phyloP scores from a whole-genome alignment of 352 stramenopile species.

The Phytophthora ohioensis region DNA sequence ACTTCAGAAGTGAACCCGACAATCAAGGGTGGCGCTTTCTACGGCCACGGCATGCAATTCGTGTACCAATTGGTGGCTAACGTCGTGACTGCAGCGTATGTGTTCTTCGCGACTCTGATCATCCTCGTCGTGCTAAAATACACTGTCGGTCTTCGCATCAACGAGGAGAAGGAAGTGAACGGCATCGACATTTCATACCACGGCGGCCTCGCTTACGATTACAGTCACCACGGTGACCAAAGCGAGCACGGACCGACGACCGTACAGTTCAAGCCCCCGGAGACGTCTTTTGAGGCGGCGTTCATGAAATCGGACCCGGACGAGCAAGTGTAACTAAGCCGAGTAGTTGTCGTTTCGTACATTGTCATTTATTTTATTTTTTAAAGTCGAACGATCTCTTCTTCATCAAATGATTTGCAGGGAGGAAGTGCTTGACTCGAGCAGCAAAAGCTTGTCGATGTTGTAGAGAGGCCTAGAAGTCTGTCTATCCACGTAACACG shows the following conservation, averaged over 20 bases:
- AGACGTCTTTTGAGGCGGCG: conserved; percentile 17
- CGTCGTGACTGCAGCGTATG: conserved; percentile 63
- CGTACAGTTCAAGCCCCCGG: conserved; percentile 5
- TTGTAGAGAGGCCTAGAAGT: too few relatives aligned
- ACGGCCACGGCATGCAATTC: conserved; percentile 54
- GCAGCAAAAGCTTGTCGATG: too few relatives aligned
- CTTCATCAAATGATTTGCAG: too few relatives aligned
- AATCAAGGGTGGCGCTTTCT: conserved; percentile 62
- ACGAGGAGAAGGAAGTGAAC: conserved; percentile 74
- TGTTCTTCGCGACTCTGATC: conserved; percentile 59
- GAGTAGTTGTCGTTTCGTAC: neutral
- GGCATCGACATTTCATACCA: conserved; percentile 82
- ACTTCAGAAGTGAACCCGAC: conserved; percentile 56
- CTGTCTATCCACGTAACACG: too few relatives aligned
- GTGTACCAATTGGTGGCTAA: conserved; percentile 59
- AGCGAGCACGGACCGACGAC: conserved; percentile 19
- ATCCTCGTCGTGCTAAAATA: conserved; percentile 76
- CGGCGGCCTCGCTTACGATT: conserved; percentile 69
- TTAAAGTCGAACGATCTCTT: neutral
- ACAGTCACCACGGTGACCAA: conserved; percentile 45
- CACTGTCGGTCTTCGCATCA: conserved; percentile 73
- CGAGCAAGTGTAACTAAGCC: conserved; percentile 1
- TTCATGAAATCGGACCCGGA: conserved; percentile 14
- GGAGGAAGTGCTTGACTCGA: too few relatives aligned
- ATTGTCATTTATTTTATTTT: neutral